A percentile compares a stretch with the other conserved stretches of the same genome.
These are phyloP conservation scores for Nicotiana tabacum DNA, from an alignment of 257 asterid genomes.

Conservation along the genomic window DNA sequence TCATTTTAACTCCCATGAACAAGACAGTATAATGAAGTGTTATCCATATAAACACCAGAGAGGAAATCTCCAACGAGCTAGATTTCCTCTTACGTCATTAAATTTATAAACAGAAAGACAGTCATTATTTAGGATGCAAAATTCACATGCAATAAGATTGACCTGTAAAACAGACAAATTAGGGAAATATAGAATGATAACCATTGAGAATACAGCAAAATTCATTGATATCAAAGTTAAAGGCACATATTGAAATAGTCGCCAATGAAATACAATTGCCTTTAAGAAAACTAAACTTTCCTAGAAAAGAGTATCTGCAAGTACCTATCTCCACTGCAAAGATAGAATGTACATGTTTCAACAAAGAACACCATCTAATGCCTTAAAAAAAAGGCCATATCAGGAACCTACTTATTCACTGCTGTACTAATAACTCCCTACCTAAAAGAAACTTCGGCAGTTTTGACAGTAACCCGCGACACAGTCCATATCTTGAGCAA, in stretches of 20 bases:
- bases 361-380: conserved; percentile 36
- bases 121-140: background rate
- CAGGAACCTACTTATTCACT: conserved; percentile 49
- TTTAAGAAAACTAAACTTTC: conserved; percentile 20
- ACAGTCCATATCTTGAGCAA: background rate
- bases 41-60: background rate
- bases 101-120: background rate
- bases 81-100: background rate
- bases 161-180: background rate
- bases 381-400: conserved; percentile 22
- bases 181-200: background rate
- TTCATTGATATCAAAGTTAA: conserved; percentile 14
- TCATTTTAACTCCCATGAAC: background rate
- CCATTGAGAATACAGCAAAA: conserved; percentile 9
- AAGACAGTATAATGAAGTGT: background rate
- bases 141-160: background rate
- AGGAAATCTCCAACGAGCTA: background rate
- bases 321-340: conserved; percentile 35
- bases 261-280: conserved; percentile 25
- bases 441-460: conserved; percentile 12
- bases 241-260: conserved; percentile 20
- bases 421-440: conserved; percentile 29
- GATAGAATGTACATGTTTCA: conserved; percentile 52
- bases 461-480: background rate
- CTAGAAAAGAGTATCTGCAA: conserved; percentile 35